Evolutionary conservation across 148 eudicot species (phyloP).

Genomic region (Selenicereus undatus): DNA sequence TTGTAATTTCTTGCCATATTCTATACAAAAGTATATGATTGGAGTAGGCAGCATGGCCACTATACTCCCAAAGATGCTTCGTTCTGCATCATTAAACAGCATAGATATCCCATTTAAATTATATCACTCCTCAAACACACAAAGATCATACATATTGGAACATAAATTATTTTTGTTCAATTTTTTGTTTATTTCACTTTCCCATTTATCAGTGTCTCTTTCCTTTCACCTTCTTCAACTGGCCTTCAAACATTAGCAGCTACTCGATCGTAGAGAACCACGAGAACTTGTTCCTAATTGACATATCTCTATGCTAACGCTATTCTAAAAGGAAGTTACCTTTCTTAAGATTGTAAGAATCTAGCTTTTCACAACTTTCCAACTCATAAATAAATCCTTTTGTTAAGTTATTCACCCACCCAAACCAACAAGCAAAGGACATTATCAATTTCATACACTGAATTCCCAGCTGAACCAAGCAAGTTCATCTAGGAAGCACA

Average conservation of each 20-base stretch:
- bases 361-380: neutral
- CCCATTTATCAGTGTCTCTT: no score
- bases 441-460: no score
- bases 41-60: neutral
- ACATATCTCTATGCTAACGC: neutral
- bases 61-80: neutral
- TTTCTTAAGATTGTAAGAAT: neutral
- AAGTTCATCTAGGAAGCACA: neutral
- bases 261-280: no score
- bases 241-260: no score
- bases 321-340: neutral
- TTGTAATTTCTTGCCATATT: neutral
- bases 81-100: neutral
- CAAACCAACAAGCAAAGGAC: neutral
- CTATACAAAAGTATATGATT: neutral
- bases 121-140: neutral
- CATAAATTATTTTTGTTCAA: no score
- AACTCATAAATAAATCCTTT: neutral
- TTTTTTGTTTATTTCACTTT: no score
- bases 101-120: neutral
- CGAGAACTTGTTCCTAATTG: no score
- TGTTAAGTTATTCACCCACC: neutral
- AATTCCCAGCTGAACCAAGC: neutral
- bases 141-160: neutral
- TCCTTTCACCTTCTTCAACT: no score